Evolutionary conservation across 2,329 filamentous ascomycete species (phyloP).

Genomic region (Huntiella omanensis): DNA sequence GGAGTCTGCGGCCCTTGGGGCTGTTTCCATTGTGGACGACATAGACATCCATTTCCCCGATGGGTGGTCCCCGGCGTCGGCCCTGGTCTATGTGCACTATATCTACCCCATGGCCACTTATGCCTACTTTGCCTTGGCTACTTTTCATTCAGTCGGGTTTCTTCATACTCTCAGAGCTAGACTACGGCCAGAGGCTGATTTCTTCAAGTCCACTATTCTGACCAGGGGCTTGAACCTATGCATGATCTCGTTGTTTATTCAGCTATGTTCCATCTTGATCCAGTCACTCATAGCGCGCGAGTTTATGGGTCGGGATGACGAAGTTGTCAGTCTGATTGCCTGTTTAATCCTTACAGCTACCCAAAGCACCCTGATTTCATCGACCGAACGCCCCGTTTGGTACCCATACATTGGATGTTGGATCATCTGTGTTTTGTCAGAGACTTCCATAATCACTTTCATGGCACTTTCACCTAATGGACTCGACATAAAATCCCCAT

Average conservation of each 20-base stretch:
- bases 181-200: conserved; percentile 18
- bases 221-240: conserved; percentile 4
- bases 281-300: conserved; percentile 18
- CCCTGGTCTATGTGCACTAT: conserved; percentile 25
- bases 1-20: background rate
- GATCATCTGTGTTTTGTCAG: conserved; percentile 36
- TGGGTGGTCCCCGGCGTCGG: conserved; percentile 1
- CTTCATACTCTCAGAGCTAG: conserved; percentile 27
- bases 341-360: conserved; percentile 46
- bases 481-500: background rate
- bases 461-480: background rate
- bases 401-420: conserved; percentile 47
- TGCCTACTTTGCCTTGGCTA: conserved; percentile 35
- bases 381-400: conserved; percentile 33
- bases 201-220: conserved; percentile 21
- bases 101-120: conserved; percentile 37
- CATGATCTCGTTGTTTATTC: conserved; percentile 24
- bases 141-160: conserved; percentile 31
- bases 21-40: background rate
- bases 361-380: conserved; percentile 34
- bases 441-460: conserved; percentile 26
- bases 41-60: background rate
- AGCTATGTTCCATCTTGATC: conserved; percentile 24
- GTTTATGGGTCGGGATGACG: conserved; percentile 28
- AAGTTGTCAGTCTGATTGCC: conserved; percentile 38